A percentile compares a stretch with the other conserved stretches of the same genome.
phyloP scores from a whole-genome alignment of 2,329 filamentous ascomycete species.

The Venturia effusa region DNA sequence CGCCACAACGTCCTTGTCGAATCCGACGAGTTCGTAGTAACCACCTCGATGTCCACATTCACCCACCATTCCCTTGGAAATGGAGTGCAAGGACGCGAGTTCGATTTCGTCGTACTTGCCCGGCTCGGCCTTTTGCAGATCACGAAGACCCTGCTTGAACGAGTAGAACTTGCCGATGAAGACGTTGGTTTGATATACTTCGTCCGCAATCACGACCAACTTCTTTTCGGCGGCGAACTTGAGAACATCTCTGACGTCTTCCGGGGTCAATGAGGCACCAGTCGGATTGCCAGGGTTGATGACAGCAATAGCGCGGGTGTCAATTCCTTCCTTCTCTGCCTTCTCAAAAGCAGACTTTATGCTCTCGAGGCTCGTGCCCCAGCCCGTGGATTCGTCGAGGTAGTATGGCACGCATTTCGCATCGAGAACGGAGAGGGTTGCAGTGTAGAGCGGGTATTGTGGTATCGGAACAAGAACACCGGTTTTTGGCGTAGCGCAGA shows the following conservation, averaged over 20 bases:
- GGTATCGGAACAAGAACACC: conserved; percentile 92
- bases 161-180: conserved; percentile 90
- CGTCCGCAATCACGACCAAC: conserved; percentile 85
- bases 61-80: conserved; percentile 97
- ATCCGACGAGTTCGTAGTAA: conserved; percentile 92
- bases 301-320: conserved; percentile 86
- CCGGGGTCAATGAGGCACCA: conserved; percentile 68
- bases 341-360: conserved; percentile 65
- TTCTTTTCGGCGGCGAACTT: conserved; percentile 76
- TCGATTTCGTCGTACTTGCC: conserved; percentile 77
- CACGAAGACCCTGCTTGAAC: conserved; percentile 82
- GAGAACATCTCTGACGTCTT: conserved; percentile 75
- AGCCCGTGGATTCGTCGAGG: conserved; percentile 74
- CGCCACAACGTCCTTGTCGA: conserved; percentile 72
- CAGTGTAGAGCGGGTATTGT: conserved; percentile 96
- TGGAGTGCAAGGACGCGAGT: conserved; percentile 81
- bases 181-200: conserved; percentile 99
- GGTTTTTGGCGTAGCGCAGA: conserved; percentile 65
- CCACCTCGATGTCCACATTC: conserved; percentile 97
- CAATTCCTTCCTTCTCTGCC: conserved; percentile 65
- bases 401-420: conserved; percentile 86
- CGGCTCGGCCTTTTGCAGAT: conserved; percentile 57
- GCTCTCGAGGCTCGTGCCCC: conserved; percentile 76
- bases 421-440: conserved; percentile 75
- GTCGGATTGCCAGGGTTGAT: conserved; percentile 99